These are phyloP conservation scores for Fallopia convolvulus DNA, from an alignment of 148 eudicot genomes.

Conservation along the genomic window DNA sequence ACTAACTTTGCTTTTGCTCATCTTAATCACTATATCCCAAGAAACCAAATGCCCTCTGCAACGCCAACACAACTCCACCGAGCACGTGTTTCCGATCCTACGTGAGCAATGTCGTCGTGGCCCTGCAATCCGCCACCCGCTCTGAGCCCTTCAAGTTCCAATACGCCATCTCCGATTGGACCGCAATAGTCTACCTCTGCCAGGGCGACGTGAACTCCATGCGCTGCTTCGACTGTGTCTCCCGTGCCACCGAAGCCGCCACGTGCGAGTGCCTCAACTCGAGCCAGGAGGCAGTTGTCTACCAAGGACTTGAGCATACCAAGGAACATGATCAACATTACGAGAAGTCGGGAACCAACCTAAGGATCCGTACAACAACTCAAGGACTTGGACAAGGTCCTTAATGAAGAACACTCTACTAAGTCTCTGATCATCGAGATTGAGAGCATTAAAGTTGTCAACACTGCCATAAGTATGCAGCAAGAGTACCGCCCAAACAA, in stretches of 20 bases:
- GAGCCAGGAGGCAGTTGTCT: background rate
- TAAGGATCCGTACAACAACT: too few relatives aligned
- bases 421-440: too few relatives aligned
- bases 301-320: too few relatives aligned
- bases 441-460: too few relatives aligned
- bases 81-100: background rate
- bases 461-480: too few relatives aligned
- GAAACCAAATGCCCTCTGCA: background rate
- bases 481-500: too few relatives aligned
- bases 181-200: background rate
- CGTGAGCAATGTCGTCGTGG: background rate
- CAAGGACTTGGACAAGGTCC: too few relatives aligned
- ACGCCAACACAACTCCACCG: background rate
- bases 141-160: background rate
- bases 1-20: background rate
- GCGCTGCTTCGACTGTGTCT: constrained; percentile 2
- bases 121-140: background rate
- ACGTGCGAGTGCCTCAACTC: background rate
- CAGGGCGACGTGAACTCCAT: constrained; percentile 3
- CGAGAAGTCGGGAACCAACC: too few relatives aligned
- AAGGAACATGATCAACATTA: too few relatives aligned
- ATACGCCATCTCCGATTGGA: background rate
- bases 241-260: background rate
- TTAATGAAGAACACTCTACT: too few relatives aligned
- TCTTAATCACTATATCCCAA: background rate